phyloP scores from a whole-genome alignment of 768 basidiomycete genomes.

The Hirschioporus abietinus region DNA sequence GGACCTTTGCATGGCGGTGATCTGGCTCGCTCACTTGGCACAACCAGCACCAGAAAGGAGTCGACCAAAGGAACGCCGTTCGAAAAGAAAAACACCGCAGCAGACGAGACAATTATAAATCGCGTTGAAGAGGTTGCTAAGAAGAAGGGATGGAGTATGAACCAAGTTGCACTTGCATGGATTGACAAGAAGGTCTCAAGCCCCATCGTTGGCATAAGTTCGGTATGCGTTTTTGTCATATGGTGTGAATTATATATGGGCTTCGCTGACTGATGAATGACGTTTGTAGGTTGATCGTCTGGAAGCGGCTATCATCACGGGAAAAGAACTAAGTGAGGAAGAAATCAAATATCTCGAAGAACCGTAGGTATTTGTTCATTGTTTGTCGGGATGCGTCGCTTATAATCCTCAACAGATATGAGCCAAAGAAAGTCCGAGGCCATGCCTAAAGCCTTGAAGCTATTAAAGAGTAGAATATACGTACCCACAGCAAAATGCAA shows the following conservation, averaged over 20 bases:
- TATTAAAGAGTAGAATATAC: background rate
- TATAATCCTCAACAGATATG: background rate
- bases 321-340: conserved; percentile 31
- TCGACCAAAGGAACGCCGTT: conserved; percentile 4
- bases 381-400: background rate
- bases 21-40: conserved; percentile 20
- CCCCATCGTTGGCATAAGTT: conserved; percentile 32
- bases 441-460: background rate
- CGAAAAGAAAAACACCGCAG: conserved; percentile 16
- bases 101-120: conserved; percentile 22
- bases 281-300: conserved; percentile 1
- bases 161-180: conserved; percentile 36
- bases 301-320: conserved; percentile 1
- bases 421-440: background rate
- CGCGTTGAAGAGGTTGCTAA: conserved; percentile 31
- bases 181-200: conserved; percentile 26
- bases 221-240: conserved; percentile 5
- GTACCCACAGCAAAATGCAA: too few species aligned
- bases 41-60: background rate
- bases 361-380: conserved; percentile 24
- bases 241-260: background rate
- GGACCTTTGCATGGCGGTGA: conserved; percentile 27
- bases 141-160: conserved; percentile 30
- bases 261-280: background rate
- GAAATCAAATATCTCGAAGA: conserved; percentile 38